These are phyloP conservation scores for Daldinia childiae DNA, from an alignment of 495 filamentous ascomycete species.

Conservation along the genomic window DNA sequence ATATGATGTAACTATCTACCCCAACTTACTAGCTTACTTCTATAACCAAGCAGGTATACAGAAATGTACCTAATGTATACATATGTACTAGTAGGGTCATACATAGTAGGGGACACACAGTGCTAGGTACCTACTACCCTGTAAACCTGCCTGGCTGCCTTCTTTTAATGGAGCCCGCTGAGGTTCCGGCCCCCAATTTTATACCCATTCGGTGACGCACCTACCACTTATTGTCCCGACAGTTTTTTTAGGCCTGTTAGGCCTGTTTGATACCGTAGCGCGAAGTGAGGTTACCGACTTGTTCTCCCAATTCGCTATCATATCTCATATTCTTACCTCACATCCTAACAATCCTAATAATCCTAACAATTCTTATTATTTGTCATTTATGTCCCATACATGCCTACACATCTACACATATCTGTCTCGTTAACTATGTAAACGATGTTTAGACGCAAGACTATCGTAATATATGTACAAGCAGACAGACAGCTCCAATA, in stretches of 20 bases:
- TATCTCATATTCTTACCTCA: conserved; percentile 10
- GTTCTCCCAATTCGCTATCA: not conserved
- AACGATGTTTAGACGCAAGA: not conserved
- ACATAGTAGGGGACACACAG: not conserved
- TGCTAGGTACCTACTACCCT: not conserved
- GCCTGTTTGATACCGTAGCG: not conserved
- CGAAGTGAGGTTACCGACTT: not conserved
- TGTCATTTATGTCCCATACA: not conserved
- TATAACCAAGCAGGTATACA: not conserved
- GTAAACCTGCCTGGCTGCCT: conserved; percentile 23
- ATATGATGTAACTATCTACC: not conserved
- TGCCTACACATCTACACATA: not conserved
- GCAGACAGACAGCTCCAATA: not conserved
- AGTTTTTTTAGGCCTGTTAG: not conserved
- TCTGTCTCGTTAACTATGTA: too few species aligned
- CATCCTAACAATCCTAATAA: too few species aligned
- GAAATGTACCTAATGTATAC: conserved; percentile 7
- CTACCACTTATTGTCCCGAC: conserved; percentile 12
- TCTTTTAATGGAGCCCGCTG: conserved; percentile 21
- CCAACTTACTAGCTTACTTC: not conserved
- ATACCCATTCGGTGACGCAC: conserved; percentile 35
- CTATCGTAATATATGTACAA: not conserved
- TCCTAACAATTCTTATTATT: not conserved
- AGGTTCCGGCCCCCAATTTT: conserved; percentile 26
- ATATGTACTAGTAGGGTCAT: not conserved